Conservation (phyloP, 1,284 basidiomycete species). For the Boletus semigastroideus region DNA sequence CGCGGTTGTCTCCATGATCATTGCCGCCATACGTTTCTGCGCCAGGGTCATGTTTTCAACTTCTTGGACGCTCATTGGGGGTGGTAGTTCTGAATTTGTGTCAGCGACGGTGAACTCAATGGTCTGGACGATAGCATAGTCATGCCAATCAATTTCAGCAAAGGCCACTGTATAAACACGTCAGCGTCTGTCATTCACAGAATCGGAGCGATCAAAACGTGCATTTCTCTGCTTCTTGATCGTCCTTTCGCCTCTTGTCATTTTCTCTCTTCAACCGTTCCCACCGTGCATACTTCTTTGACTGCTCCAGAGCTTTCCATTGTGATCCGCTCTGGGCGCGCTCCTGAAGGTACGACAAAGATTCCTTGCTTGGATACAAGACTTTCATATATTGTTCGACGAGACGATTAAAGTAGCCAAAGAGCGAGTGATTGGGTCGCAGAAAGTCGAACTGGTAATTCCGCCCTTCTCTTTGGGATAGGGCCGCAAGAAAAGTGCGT, state of each 20-base stretch:
- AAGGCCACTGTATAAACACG: constrained; percentile 65
- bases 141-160: constrained; percentile 99
- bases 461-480: constrained; percentile 86
- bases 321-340: constrained; percentile 59
- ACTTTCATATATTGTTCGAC: constrained; percentile 96
- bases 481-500: constrained; percentile 79
- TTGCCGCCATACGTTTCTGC: constrained; percentile 97
- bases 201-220: constrained; percentile 31
- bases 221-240: constrained; percentile 86
- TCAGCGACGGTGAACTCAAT: constrained; percentile 97
- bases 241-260: constrained; percentile 84
- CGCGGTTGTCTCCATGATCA: constrained; percentile 94
- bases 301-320: constrained; percentile 80
- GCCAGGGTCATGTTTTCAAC: constrained; percentile 96
- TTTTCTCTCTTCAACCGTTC: constrained; percentile 81
- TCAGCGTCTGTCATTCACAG: constrained; percentile 11
- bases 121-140: constrained; percentile 98
- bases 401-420: constrained; percentile 94
- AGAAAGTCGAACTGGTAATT: constrained; percentile 99
- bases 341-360: constrained; percentile 68
- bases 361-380: constrained; percentile 79
- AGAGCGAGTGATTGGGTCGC: constrained; percentile 92
- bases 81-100: constrained; percentile 87
- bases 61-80: constrained; percentile 92
- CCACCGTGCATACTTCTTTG: constrained; percentile 84